These are phyloP conservation scores for Castanospermum australe DNA, from an alignment of 306 rosid species.

Conservation along the genomic window DNA sequence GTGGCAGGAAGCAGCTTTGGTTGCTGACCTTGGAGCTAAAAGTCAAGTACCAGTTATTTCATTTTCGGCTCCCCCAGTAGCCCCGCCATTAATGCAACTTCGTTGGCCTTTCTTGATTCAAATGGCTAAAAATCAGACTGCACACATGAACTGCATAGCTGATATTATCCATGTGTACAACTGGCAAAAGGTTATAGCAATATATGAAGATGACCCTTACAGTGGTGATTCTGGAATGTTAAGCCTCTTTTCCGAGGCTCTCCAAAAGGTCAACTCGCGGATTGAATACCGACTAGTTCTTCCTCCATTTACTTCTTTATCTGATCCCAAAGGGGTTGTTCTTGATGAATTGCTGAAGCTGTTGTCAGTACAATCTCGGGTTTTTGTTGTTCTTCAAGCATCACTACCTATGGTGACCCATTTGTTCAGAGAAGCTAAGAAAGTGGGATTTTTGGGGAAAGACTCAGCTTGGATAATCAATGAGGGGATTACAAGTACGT, in stretches of 20 bases:
- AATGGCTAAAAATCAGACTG: slow-evolving; percentile 34
- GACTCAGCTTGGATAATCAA: slow-evolving; percentile 59
- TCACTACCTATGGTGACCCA: slow-evolving; percentile 49
- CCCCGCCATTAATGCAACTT: slow-evolving; percentile 26
- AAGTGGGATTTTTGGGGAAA: slow-evolving; percentile 42
- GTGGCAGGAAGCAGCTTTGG: slow-evolving; percentile 62
- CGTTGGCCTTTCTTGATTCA: slow-evolving; percentile 65
- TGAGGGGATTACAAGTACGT: slow-evolving; percentile 40
- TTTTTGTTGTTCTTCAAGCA: slow-evolving; percentile 57
- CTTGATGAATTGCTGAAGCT: slow-evolving; percentile 48
- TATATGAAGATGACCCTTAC: slow-evolving; percentile 50
- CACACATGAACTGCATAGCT: slow-evolving; percentile 52
- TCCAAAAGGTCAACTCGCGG: slow-evolving; percentile 39
- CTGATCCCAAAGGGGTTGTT: slow-evolving; percentile 54
- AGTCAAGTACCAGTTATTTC: slow-evolving; percentile 49
- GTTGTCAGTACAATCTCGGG: slow-evolving; percentile 42
- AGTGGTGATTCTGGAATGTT: slow-evolving; percentile 46
- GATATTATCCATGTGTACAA: slow-evolving; percentile 30
- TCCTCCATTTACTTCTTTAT: slow-evolving; percentile 41
- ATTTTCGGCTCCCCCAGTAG: slow-evolving; percentile 44
- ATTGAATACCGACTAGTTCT: slow-evolving; percentile 59
- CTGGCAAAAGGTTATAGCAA: slow-evolving; percentile 44
- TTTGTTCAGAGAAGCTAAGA: slow-evolving; percentile 58
- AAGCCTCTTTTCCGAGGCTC: slow-evolving; percentile 57
- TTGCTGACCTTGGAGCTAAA: slow-evolving; percentile 49